These are phyloP conservation scores for Phytophthora meadii DNA, from an alignment of 352 stramenopile species.

Conservation along the genomic window DNA sequence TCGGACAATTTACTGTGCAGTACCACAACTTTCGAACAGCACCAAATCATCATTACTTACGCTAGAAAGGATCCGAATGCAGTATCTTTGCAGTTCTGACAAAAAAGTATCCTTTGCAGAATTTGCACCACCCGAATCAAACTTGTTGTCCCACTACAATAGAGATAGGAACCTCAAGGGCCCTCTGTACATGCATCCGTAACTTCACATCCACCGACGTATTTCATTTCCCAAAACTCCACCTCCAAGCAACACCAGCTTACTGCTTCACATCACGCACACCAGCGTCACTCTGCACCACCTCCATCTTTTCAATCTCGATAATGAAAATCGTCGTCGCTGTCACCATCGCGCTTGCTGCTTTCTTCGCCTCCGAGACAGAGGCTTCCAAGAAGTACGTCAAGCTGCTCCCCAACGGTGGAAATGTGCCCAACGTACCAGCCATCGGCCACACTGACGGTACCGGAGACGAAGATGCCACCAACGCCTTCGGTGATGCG, in stretches of 20 bases:
- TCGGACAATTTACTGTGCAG: too few species aligned
- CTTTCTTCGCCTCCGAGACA: constrained; percentile 12
- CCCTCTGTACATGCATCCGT: too few species aligned
- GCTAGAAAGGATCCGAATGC: too few species aligned
- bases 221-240: constrained; percentile 10
- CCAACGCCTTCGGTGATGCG: constrained; percentile 45
- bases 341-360: background rate
- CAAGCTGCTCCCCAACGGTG: constrained; percentile 42
- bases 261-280: constrained; percentile 3
- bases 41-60: too few species aligned
- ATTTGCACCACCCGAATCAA: too few species aligned
- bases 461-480: constrained; percentile 9
- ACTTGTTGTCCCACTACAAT: too few species aligned
- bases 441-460: constrained; percentile 45
- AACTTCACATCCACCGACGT: too few species aligned
- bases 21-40: too few species aligned
- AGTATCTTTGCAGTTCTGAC: too few species aligned
- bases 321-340: constrained; percentile 1
- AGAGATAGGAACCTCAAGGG: too few species aligned
- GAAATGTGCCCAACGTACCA: constrained; percentile 34
- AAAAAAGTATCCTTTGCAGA: too few species aligned
- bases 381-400: constrained; percentile 28
- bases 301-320: background rate
- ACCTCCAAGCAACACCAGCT: constrained; percentile 11
- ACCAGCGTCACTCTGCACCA: constrained; percentile 2